Base-by-base conservation (phyloP, 108 stramenopile species). In the Schizochytrium sp. region DNA sequence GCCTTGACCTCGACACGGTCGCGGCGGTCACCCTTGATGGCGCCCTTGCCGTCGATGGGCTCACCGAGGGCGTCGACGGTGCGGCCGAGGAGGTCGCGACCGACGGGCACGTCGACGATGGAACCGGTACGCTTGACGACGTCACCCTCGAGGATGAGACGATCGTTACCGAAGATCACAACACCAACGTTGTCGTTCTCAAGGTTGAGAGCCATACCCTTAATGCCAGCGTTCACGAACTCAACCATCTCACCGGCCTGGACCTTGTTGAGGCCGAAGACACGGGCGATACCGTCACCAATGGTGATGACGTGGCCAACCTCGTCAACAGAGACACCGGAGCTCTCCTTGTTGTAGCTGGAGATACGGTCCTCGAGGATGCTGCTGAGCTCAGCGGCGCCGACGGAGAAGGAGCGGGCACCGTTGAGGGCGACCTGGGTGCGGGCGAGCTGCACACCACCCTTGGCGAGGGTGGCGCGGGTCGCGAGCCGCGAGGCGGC, bases 221-320 rank as follows among this genome's bases (percentile, higher is more conserved):
- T 95, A 72, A 97, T 95, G 72, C 97, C 98, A 91, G 95, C 95
- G 53, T 83, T 83, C 94, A 96, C 93, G 87, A 98, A 98, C 90
- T 97, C 97, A 92, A 98, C 97, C 98, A 99, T 98, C 97, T 99
- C 99, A 92, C 99, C 99, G 89, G 99, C 99, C 93, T 99, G 99
- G 94, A 99, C 98, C 91, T 98, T 98, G 95, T 97, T 96, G 83
- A 99, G 96, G 90, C 99, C 99, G 94, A 98, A 99, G 41, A 99
- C 98, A 92, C 98, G 98, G 90, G 98, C 98, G 92, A 99, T 99
- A 94, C 98, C 98, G 93, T 99, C 98, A 95, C 98, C 98, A 42
- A 99, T 98, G 53, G 97, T 97, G 90, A 99, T 98, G 90, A 99
- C 98, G 88, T 98, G 94, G 90, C 98, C 98, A 72, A 98, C 97